phyloP scores from a whole-genome alignment of 225 moss, liverwort and hornwort genomes.

The Antitrichia curtipendula region DNA sequence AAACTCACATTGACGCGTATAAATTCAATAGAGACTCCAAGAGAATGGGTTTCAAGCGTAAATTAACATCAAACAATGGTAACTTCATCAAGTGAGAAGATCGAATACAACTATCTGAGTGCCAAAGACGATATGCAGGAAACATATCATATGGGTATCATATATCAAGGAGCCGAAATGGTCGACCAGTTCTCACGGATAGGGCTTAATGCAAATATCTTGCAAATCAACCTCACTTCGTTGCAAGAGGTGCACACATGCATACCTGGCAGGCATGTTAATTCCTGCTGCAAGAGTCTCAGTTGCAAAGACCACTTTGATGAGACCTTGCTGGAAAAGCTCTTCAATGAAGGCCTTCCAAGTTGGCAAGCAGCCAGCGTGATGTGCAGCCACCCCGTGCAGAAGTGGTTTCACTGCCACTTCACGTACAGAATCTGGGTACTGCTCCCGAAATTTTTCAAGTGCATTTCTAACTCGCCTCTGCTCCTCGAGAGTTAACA shows the following conservation, averaged over 20 bases:
- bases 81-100: neutral
- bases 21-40: neutral
- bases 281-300: constrained; percentile 98
- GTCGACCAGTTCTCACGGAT: neutral
- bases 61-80: neutral
- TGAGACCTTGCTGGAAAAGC: constrained; percentile 82
- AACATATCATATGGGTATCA: neutral
- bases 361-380: constrained; percentile 95
- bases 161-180: neutral
- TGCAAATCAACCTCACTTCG: neutral
- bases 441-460: constrained; percentile 37
- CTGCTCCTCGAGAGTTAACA: constrained; percentile 48
- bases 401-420: constrained; percentile 65
- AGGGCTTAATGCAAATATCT: neutral
- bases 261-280: constrained; percentile 89
- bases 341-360: constrained; percentile 97
- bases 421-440: constrained; percentile 81
- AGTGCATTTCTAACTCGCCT: constrained; percentile 50
- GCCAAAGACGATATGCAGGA: neutral
- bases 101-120: neutral
- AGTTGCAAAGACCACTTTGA: constrained; percentile 91
- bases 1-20: neutral
- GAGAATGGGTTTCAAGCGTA: neutral
- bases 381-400: constrained; percentile 86
- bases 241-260: neutral